Evolutionary conservation across 169 alveolate genomes (phyloP).

Genomic region (Plasmodium gaboni): DNA sequence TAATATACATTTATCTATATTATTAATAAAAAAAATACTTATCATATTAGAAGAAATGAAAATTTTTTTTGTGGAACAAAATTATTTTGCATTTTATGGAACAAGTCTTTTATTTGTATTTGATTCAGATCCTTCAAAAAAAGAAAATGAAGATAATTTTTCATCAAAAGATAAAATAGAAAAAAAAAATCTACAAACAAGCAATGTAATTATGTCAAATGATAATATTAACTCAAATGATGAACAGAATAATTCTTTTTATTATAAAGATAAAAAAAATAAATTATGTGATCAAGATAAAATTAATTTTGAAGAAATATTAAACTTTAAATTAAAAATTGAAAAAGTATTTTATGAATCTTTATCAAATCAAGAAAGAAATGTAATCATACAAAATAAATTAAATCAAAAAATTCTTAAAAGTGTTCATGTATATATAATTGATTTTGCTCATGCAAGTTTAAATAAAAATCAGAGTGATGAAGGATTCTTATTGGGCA

Average conservation of each 20-base stretch:
- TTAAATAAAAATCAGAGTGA: constrained; percentile 75
- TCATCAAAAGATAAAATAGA: not conserved
- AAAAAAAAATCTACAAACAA: not conserved
- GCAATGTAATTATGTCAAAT: not conserved
- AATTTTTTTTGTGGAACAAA: constrained; percentile 77
- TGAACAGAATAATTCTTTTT: too few relatives aligned
- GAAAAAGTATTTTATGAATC: constrained; percentile 58
- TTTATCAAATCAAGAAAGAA: constrained; percentile 33
- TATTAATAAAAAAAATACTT: constrained; percentile 72
- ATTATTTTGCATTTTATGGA: constrained; percentile 81
- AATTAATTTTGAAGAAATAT: constrained; percentile 37
- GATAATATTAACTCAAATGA: not conserved
- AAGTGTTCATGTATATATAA: constrained; percentile 78
- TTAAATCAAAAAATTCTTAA: constrained; percentile 25
- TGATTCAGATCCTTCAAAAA: constrained; percentile 76
- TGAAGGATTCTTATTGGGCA: constrained; percentile 80
- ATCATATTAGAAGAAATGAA: constrained; percentile 66
- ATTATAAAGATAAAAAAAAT: constrained; percentile 9
- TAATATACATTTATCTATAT: constrained; percentile 40
- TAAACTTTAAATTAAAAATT: constrained; percentile 21
- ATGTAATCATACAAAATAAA: constrained; percentile 14
- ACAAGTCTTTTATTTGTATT: constrained; percentile 81
- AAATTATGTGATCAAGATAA: constrained; percentile 1
- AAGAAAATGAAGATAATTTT: constrained; percentile 12
- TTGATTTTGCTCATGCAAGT: constrained; percentile 84